Percentiles rank a stretch among this genome's conserved stretches.
Evolutionary conservation across 108 stramenopile genomes (phyloP).

Genomic region (Nitzschia putrida): DNA sequence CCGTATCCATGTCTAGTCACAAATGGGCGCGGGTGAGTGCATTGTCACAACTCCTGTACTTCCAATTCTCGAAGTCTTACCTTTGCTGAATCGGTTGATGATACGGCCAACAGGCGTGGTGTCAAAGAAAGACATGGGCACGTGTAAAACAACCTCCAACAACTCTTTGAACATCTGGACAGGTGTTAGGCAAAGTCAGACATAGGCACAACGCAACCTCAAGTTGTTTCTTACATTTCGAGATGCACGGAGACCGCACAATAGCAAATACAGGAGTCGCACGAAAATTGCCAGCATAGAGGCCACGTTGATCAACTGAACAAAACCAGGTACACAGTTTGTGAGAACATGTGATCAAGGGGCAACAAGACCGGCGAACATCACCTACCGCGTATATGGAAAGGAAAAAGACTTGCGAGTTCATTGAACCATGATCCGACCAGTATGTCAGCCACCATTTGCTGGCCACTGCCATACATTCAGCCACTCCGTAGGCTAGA

Average conservation of each 20-base stretch:
- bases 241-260: conserved; percentile 60
- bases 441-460: conserved; percentile 71
- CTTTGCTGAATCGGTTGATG: conserved; percentile 57
- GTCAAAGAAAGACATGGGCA: conserved; percentile 88
- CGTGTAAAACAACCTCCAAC: conserved; percentile 64
- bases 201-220: too few relatives aligned
- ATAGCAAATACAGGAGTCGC: conserved; percentile 51
- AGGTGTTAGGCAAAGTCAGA: neutral
- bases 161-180: conserved; percentile 42
- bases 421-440: conserved; percentile 20
- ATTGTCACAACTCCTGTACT: neutral
- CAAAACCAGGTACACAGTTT: neutral
- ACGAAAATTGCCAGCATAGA: conserved; percentile 55
- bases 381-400: conserved; percentile 73
- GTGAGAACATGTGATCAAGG: neutral
- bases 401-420: conserved; percentile 43
- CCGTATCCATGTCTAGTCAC: conserved; percentile 79
- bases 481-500: conserved; percentile 30
- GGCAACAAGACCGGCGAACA: conserved; percentile 36
- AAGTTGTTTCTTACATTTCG: conserved; percentile 18
- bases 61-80: neutral
- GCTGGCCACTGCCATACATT: conserved; percentile 25
- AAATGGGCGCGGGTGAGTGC: neutral
- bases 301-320: conserved; percentile 44
- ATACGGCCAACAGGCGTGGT: conserved; percentile 62